Conservation (phyloP, 371 early-diverging fungal genomes). For the Mortierella sp. region DNA sequence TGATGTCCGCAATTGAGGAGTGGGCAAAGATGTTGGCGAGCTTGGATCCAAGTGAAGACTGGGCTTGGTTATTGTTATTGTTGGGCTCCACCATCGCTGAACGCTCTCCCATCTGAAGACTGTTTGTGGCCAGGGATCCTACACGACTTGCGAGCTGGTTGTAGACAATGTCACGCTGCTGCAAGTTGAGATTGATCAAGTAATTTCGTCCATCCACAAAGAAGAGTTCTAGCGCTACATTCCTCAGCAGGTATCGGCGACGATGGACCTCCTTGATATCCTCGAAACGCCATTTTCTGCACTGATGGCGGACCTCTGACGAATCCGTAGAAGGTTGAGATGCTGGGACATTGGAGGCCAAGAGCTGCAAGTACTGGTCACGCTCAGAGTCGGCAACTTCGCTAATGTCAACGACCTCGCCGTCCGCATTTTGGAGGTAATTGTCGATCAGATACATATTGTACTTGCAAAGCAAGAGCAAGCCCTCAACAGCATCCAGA, state of each 20-base stretch:
- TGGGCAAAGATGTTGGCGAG: conserved; percentile 73
- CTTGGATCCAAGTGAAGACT: conserved; percentile 54
- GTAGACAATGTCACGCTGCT: conserved; percentile 80
- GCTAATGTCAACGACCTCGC: conserved; percentile 83
- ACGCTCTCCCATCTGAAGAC: conserved; percentile 52
- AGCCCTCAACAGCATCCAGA: conserved; percentile 79
- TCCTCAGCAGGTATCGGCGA: conserved; percentile 58
- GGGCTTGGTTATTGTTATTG: conserved; percentile 59
- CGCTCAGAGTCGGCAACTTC: conserved; percentile 79
- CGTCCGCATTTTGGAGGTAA: conserved; percentile 77
- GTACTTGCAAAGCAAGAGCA: conserved; percentile 77
- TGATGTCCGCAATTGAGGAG: conserved; percentile 75
- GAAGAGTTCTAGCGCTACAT: conserved; percentile 85
- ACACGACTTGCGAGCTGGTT: conserved; percentile 73
- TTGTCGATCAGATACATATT: conserved; percentile 84
- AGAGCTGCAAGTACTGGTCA: conserved; percentile 73
- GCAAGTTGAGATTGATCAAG: conserved; percentile 72
- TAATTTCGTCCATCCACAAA: conserved; percentile 82
- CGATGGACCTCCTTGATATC: conserved; percentile 81
- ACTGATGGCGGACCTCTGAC: conserved; percentile 69
- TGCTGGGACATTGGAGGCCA: conserved; percentile 71
- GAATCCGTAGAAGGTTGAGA: conserved; percentile 60
- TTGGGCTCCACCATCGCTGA: conserved; percentile 56
- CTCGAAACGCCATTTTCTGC: conserved; percentile 73
- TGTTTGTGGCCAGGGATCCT: conserved; percentile 43